Conservation (phyloP, 176 grass and related monocot species). For the Avena sativa region DNA sequence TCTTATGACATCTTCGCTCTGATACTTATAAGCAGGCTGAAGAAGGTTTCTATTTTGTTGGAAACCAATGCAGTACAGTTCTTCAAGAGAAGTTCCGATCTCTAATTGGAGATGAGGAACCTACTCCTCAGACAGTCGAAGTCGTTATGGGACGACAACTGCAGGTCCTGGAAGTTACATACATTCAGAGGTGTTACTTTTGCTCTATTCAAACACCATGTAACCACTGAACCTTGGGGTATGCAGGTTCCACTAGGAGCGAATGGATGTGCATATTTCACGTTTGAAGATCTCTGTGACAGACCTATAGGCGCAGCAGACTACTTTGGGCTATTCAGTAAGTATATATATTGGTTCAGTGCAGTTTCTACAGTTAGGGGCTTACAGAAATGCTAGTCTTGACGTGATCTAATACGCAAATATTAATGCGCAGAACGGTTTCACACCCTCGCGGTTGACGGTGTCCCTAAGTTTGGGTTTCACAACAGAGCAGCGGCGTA, state of each 20-base stretch:
- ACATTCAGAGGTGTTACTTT: constrained; percentile 2
- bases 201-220: constrained; percentile 19
- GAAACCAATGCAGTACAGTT: constrained; percentile 59
- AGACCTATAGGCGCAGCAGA: constrained; percentile 92
- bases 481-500: constrained; percentile 87
- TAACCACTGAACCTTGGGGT: constrained; percentile 29
- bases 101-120: constrained; percentile 78
- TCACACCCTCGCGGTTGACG: constrained; percentile 83
- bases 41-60: constrained; percentile 90
- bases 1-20: constrained; percentile 34
- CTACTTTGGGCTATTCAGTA: constrained; percentile 91
- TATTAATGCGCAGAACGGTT: constrained; percentile 73
- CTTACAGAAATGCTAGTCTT: not conserved
- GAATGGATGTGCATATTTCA: constrained; percentile 95
- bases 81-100: constrained; percentile 76
- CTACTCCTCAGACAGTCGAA: constrained; percentile 73
- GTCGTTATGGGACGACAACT: constrained; percentile 93
- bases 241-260: constrained; percentile 77
- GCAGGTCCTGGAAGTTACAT: constrained; percentile 60
- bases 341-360: constrained; percentile 22
- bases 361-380: not conserved
- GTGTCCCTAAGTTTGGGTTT: constrained; percentile 83
- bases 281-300: constrained; percentile 90
- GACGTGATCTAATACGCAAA: not conserved
- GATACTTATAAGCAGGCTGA: constrained; percentile 61